Percentiles rank a stretch among this genome's conserved stretches.
These are phyloP conservation scores for Begonia loranthoides DNA, from an alignment of 306 rosid genomes.

Conservation along the genomic window DNA sequence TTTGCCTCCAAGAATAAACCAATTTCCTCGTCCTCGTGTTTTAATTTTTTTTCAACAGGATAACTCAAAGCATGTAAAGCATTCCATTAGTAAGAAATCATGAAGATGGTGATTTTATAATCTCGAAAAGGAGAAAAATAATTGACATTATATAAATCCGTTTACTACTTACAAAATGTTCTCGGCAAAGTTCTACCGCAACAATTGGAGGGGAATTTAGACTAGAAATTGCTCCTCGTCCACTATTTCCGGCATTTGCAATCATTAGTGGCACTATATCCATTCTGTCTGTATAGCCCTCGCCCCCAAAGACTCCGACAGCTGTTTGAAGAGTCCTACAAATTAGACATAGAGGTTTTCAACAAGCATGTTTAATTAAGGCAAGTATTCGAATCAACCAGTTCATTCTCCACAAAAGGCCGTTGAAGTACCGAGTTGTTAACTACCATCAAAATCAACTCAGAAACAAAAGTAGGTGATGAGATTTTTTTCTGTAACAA, in stretches of 20 bases:
- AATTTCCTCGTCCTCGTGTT: too few relatives aligned
- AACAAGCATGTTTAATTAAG: not conserved
- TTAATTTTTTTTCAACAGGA: too few relatives aligned
- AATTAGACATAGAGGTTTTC: constrained; percentile 6
- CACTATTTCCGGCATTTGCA: constrained; percentile 28
- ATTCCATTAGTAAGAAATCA: too few relatives aligned
- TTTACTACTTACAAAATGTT: constrained; percentile 24
- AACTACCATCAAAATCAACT: too few relatives aligned
- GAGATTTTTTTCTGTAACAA: too few relatives aligned
- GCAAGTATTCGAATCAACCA: not conserved
- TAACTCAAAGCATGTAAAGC: too few relatives aligned
- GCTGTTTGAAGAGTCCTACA: constrained; percentile 36
- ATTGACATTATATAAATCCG: not conserved
- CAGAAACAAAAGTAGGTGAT: too few relatives aligned
- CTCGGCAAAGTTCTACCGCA: constrained; percentile 34
- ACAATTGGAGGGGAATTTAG: constrained; percentile 30
- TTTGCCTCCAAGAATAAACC: too few relatives aligned
- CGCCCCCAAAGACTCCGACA: constrained; percentile 40
- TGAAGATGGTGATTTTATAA: too few relatives aligned
- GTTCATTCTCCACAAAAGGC: too few relatives aligned
- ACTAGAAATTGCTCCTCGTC: constrained; percentile 25
- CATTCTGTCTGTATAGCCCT: constrained; percentile 22
- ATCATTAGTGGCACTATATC: constrained; percentile 28
- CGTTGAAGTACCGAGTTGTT: too few relatives aligned
- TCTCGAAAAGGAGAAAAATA: not conserved